A percentile compares a stretch with the other conserved stretches of the same genome.
Conservation (phyloP, 2,329 filamentous ascomycete genomes). For the Fusarium solani-melongenae region DNA sequence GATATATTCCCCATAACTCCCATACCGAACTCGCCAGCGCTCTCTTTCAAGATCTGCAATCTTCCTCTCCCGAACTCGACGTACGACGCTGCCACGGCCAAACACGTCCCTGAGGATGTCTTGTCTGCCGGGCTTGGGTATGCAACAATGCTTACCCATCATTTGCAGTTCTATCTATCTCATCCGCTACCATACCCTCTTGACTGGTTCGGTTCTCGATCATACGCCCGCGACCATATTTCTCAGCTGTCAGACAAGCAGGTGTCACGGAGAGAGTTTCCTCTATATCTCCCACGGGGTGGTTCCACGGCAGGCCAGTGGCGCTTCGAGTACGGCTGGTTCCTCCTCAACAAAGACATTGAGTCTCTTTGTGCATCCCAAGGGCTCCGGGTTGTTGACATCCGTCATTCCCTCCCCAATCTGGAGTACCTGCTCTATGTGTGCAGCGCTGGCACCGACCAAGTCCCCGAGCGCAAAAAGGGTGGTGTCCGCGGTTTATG, state of each 20-base stretch:
- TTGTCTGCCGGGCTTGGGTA: slow-evolving; percentile 86
- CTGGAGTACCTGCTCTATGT: slow-evolving; percentile 93
- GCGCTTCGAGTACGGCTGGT: slow-evolving; percentile 95
- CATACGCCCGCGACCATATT: slow-evolving; percentile 81
- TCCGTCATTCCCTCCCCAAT: slow-evolving; percentile 92
- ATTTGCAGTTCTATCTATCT: slow-evolving; percentile 84
- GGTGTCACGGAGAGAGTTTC: slow-evolving; percentile 75
- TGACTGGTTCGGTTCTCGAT: slow-evolving; percentile 76
- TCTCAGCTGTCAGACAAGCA: slow-evolving; percentile 62
- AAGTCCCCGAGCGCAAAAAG: slow-evolving; percentile 70
- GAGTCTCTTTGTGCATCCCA: slow-evolving; percentile 74
- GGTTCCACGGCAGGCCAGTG: slow-evolving; percentile 78
- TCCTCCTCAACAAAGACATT: slow-evolving; percentile 96
- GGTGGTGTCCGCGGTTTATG: slow-evolving; percentile 71
- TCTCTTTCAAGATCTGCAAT: slow-evolving; percentile 86
- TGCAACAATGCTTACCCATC: slow-evolving; percentile 78
- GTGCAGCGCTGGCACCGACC: slow-evolving; percentile 79
- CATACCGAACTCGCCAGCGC: slow-evolving; percentile 62
- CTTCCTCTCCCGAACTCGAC: slow-evolving; percentile 83
- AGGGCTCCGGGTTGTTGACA: slow-evolving; percentile 84
- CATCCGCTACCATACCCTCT: slow-evolving; percentile 85
- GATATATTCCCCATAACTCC: slow-evolving; percentile 85
- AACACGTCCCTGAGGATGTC: slow-evolving; percentile 70
- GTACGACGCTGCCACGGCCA: slow-evolving; percentile 66
- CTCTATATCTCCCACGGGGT: slow-evolving; percentile 74